Base-by-base conservation (phyloP, 164 flowering plant genomes). In the Tetracentron sinense region DNA sequence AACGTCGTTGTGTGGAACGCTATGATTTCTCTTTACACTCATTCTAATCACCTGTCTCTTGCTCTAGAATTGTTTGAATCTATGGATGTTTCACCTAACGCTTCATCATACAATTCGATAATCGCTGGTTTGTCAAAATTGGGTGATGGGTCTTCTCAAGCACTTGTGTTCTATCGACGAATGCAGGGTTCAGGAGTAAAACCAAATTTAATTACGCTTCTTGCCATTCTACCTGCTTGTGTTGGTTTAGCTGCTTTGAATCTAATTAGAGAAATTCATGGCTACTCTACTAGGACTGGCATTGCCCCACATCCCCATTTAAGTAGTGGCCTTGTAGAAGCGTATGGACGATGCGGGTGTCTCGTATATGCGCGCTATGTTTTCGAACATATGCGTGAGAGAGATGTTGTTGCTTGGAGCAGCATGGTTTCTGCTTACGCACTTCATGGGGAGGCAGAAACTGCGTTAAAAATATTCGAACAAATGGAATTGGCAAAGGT, bases 321-420 rank as follows among this genome's bases (percentile, higher is more conserved):
- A 56, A 72, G 83, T 51, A 86, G 89, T 75, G 83, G 82, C 6
- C 69, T 88, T 5, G 79, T 88, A 20, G 91, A 88, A 72, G 86
- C 85, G 0, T 88, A 88, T 62, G 89, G 88, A 20, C 78, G 87
- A 49, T 82, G 86, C 61, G 89, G 91, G 54, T 77, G 78, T 62
- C 73, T 86, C 48, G 19, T 14, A 3, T 56, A 67, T 72, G 83
- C 85, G 0, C 47, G 62, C 47, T 12, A 22, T 22, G 73, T 85
- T 4, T 88, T 88, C 46, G 33, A 58, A 0, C 51, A 69, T 33
- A 81, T 81, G 75, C 33, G 10, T 21, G 83, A 75, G 23, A 83
- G 71, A 55, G 91, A 86, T 68, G 88, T 86, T 15, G 86, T 88
- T 55, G 79, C 88, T 2, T 88, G 91, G 91, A 88, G 88, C 52